phyloP scores from a whole-genome alignment of 768 basidiomycete genomes.

The Amanita polypyramis region DNA sequence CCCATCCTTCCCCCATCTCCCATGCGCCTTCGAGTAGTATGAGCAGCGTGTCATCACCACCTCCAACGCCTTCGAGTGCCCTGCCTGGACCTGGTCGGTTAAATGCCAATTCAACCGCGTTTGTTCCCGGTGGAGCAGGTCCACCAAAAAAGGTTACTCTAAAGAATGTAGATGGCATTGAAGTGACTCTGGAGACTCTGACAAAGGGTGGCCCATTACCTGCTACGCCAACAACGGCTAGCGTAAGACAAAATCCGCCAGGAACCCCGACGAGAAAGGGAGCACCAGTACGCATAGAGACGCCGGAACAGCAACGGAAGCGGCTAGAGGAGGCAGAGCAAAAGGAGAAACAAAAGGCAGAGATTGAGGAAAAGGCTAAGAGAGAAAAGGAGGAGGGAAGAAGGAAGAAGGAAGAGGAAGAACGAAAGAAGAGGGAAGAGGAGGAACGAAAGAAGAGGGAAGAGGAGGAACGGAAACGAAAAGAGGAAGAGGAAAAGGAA shows the following conservation, averaged over 20 bases:
- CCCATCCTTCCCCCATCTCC: slow-evolving; percentile 38
- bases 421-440: slow-evolving; percentile 18
- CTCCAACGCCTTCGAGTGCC: slow-evolving; percentile 53
- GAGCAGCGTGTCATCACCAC: slow-evolving; percentile 47
- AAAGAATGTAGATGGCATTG: slow-evolving; percentile 55
- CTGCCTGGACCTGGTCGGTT: slow-evolving; percentile 34
- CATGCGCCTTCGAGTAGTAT: slow-evolving; percentile 36
- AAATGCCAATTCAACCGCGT: slow-evolving; percentile 54
- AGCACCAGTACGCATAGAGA: slow-evolving; percentile 53
- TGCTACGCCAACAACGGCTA: slow-evolving; percentile 25
- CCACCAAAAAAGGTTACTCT: slow-evolving; percentile 36
- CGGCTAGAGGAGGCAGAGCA: slow-evolving; percentile 25
- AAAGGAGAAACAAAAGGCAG: slow-evolving; percentile 11
- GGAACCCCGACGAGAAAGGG: slow-evolving; percentile 27
- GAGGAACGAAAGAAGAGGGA: slow-evolving; percentile 23
- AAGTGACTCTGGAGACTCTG: slow-evolving; percentile 49
- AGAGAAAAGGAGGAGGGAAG: slow-evolving; percentile 16
- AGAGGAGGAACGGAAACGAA: slow-evolving; percentile 30
- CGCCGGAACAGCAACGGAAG: slow-evolving; percentile 32
- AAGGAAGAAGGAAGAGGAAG: slow-evolving; percentile 42
- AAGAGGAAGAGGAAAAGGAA: slow-evolving; percentile 20
- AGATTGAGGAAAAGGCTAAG: slow-evolving; percentile 11
- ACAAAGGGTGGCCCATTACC: slow-evolving; percentile 35
- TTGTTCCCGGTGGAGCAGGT: slow-evolving; percentile 44
- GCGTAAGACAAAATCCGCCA: slow-evolving; percentile 27